Base-by-base conservation (phyloP, 139 green algal genomes). In the Eudorina sp. region DNA sequence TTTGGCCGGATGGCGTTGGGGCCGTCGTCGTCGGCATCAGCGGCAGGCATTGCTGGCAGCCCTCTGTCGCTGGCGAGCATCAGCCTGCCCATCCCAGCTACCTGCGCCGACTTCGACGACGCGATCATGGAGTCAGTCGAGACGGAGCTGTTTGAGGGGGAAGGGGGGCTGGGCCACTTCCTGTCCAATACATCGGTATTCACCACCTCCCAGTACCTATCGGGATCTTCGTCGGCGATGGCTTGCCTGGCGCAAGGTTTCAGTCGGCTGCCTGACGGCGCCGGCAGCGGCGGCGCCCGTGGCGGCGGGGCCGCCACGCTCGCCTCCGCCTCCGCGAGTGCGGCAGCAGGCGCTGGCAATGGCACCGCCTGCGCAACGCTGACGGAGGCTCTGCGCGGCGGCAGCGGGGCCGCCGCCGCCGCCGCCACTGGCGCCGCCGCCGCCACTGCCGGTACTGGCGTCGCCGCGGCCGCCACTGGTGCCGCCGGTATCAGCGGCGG, bases 91-190 rank as follows among this genome's bases (percentile, higher is more conserved):
- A 9, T 43, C 29, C 16, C 70, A 41, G 41, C 70, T 21, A 72
- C 77, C 38, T 43, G 77, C 53, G 80, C 60, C 1, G 80, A 86
- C 29, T n/a, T 86, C 7, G 80, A 86, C 31, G 80, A 86, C 23
- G 80, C 64, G 18, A 86, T 86, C 18, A 86, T 86, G 80, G 29
- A 76, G 14, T 48, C 80, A 11, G 4, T 86, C 23, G 80, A 86
- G 19, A 36, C 58, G n/a, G 80, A 86, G 21, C 41, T 76, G 5
- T 86, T 77, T 29, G 80, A 86, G 16, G 11, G 40, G 21, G 77
- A 53, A 5, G 53, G 5, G 19, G 41, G 34, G 18, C 25, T n/a
- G 8, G 31, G 16, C 29, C 18, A 9, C 70, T 55, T n/a, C n/a
- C n/a, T n/a, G n/a, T n/a, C 70, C 38, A 13, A 46, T 23, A 41